Percentiles rank a stretch among this genome's conserved stretches.
Evolutionary conservation across 768 basidiomycete species (phyloP).

Genomic region (Tulasnella sp.): DNA sequence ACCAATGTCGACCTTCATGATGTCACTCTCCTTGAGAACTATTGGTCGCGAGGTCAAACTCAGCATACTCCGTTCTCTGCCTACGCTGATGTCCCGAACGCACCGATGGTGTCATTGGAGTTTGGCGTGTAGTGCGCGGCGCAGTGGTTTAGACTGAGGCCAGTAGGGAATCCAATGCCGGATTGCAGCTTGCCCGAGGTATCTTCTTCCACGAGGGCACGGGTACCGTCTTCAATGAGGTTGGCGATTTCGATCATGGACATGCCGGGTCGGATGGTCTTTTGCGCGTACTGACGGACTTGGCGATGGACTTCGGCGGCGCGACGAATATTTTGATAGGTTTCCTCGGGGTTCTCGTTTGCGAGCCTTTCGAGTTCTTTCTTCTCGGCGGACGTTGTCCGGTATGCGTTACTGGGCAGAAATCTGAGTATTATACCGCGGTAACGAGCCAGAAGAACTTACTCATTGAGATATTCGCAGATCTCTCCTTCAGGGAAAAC

Average conservation of each 20-base stretch:
- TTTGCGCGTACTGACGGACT: conserved; percentile 80
- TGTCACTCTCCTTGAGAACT: conserved; percentile 84
- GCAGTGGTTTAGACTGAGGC: conserved; percentile 89
- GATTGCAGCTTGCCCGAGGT: conserved; percentile 61
- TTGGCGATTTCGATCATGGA: conserved; percentile 92
- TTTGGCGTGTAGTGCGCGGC: conserved; percentile 98
- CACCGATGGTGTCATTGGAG: conserved; percentile 82
- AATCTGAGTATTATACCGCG: background rate
- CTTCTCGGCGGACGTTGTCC: conserved; percentile 89
- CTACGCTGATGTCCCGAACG: conserved; percentile 40
- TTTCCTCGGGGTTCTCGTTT: conserved; percentile 78
- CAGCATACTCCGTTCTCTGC: background rate
- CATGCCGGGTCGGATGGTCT: conserved; percentile 89
- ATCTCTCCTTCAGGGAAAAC: conserved; percentile 90
- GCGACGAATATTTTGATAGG: conserved; percentile 86
- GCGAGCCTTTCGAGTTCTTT: conserved; percentile 77
- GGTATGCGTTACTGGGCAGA: conserved; percentile 74
- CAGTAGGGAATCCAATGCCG: conserved; percentile 96
- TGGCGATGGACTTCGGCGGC: conserved; percentile 96
- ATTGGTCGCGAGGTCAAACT: conserved; percentile 22
- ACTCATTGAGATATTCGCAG: conserved; percentile 92
- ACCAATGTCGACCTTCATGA: conserved; percentile 96
- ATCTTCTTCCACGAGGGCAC: conserved; percentile 89
- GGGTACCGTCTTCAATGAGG: conserved; percentile 87
- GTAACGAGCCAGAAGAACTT: conserved; percentile 44